Base-by-base conservation (phyloP, 805 yeast species). In the Metschnikowia santaceciliae region DNA sequence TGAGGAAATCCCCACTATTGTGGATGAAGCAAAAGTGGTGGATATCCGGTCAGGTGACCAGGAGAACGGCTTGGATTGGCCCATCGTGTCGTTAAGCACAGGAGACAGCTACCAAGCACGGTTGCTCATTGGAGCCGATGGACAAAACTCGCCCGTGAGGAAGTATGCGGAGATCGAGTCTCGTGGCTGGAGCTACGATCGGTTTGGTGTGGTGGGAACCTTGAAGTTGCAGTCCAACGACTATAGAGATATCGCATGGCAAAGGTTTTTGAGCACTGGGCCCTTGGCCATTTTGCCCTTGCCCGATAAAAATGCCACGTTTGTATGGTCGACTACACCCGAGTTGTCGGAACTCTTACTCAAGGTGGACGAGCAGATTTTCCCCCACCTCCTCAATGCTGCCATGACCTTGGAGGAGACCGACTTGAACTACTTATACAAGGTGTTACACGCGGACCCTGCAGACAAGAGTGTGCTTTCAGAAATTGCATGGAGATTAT, bases 121-220 rank as follows among this genome's bases (percentile, higher is more conserved):
- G 49, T 73, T 91, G n/a, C 72, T 91, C 19, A 81, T 94, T 14
- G 99, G 99, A 7, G 96, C 97, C 37, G 99, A 94, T 66, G 99
- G 99, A 0, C 90, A 83, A 66, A 89, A 90, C 66, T 90, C 97
- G 0, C 97, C 97, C 0, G 98, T 88, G 5, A 78, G 97, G 44
- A 76, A 79, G 55, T 91, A 79, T 62, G 86, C 97, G 0, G 83
- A 80, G 1, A 90, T 94, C 49, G 84, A 83, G 62, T 81, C 95
- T 1, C 78, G 96, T 44, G 99, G 99, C 14, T 94, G 98, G 98
- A 80, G 80, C 46, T 94, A 94, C 68, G 76, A 85, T 58, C 77
- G 89, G 45, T 88, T 84, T 70, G 99, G 98, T 1, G 84, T 91
- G n/a, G 99, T 94, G 2, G 97, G 94, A 0, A 87, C 96, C 0